Evolutionary conservation across 192 early-diverging fungal species (phyloP).

Genomic region (Entomortierella parvispora): DNA sequence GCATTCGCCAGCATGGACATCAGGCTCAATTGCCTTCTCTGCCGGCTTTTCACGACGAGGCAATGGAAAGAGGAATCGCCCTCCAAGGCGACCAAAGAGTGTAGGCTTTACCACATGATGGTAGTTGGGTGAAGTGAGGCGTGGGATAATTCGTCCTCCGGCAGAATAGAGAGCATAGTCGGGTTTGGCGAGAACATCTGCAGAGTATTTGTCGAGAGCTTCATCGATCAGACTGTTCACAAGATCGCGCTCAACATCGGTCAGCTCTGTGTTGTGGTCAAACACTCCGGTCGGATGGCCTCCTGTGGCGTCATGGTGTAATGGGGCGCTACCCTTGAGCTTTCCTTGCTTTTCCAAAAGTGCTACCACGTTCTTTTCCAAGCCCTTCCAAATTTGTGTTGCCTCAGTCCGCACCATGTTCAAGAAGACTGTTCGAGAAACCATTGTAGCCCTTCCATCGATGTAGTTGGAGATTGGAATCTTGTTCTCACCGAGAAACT

Average conservation of each 20-base stretch:
- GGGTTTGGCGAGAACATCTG: constrained; percentile 63
- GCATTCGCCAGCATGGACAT: constrained; percentile 73
- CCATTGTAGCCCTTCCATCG: constrained; percentile 33
- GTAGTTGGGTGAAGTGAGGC: constrained; percentile 70
- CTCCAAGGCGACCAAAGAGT: constrained; percentile 34
- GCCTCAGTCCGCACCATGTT: constrained; percentile 33
- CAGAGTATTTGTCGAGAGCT: constrained; percentile 67
- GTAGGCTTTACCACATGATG: constrained; percentile 33
- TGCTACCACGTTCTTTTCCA: constrained; percentile 36
- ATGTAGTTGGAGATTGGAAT: constrained; percentile 24
- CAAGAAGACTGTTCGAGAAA: constrained; percentile 30
- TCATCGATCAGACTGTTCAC: constrained; percentile 66
- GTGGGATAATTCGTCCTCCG: constrained; percentile 70
- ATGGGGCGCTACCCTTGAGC: constrained; percentile 25
- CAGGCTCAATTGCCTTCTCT: constrained; percentile 53
- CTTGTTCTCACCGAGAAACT: constrained; percentile 37
- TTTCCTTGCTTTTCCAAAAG: constrained; percentile 39
- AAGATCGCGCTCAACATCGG: constrained; percentile 33
- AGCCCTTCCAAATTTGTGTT: constrained; percentile 31
- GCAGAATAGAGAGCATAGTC: constrained; percentile 77
- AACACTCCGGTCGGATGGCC: background rate
- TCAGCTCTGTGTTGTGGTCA: constrained; percentile 6
- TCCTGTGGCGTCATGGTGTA: background rate
- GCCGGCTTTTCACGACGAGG: constrained; percentile 47
- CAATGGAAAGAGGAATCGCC: constrained; percentile 48